Evolutionary conservation across 768 basidiomycete species (phyloP).

Genomic region (Boletus fagicola): DNA sequence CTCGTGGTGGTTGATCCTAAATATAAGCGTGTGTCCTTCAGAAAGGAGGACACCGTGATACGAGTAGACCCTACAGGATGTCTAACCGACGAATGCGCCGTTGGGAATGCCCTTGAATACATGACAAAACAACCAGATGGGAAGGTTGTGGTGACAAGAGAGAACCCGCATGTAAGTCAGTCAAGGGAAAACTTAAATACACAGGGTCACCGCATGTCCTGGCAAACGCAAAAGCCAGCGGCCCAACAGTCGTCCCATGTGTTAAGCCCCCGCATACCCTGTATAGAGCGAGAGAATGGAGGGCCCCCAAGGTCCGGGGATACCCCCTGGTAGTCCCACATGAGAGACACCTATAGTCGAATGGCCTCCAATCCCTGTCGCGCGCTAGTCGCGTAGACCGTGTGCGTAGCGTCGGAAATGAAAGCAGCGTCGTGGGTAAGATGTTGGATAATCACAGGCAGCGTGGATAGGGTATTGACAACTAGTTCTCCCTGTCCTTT

Average conservation of each 20-base stretch:
- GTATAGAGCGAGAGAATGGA: constrained; percentile 6
- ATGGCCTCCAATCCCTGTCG: constrained; percentile 1
- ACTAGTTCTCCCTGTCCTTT: not conserved
- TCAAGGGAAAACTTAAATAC: constrained; percentile 23
- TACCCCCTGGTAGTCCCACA: constrained; percentile 17
- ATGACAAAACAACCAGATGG: constrained; percentile 9
- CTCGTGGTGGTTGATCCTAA: constrained; percentile 15
- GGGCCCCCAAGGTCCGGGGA: constrained; percentile 6
- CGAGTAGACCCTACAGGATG: constrained; percentile 19
- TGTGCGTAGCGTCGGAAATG: constrained; percentile 22
- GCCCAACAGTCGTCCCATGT: constrained; percentile 15
- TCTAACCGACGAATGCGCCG: constrained; percentile 18
- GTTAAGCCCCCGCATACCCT: constrained; percentile 22
- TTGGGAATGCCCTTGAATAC: constrained; percentile 16
- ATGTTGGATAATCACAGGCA: not conserved
- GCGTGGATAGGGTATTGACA: not conserved
- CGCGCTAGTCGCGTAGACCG: not conserved
- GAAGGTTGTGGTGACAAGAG: constrained; percentile 16
- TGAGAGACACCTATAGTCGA: constrained; percentile 1
- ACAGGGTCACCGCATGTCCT: constrained; percentile 18
- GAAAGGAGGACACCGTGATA: not conserved
- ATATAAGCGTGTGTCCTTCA: constrained; percentile 6
- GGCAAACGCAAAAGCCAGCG: constrained; percentile 21
- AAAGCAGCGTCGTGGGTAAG: constrained; percentile 8
- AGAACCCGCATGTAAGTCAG: constrained; percentile 13